Evolutionary conservation across 306 rosid species (phyloP).

Genomic region (Erythrophleum fordii): DNA sequence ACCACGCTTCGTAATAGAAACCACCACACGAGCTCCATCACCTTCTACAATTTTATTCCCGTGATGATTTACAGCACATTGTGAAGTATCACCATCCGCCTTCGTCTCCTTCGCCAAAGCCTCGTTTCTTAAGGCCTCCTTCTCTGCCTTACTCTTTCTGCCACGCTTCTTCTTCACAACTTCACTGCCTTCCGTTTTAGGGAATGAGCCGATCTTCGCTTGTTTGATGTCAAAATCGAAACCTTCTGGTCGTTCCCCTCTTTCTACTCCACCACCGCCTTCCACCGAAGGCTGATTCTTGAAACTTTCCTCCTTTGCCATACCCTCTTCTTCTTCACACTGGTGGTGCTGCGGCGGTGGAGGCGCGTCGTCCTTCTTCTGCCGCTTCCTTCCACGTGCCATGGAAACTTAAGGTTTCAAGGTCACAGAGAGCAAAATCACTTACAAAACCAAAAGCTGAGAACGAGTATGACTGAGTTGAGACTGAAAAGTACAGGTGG

Average conservation of each 20-base stretch:
- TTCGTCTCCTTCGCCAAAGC: not conserved
- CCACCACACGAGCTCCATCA: not conserved
- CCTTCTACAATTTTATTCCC: not conserved
- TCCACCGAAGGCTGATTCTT: not conserved
- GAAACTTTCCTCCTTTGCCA: not conserved
- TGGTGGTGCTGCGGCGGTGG: not conserved
- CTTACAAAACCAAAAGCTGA: not conserved
- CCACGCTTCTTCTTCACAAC: conserved; percentile 15
- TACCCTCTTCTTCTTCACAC: not conserved
- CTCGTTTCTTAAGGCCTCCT: not conserved
- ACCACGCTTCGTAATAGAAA: not conserved
- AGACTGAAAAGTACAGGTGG: not conserved
- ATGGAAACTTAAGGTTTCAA: conserved; percentile 14
- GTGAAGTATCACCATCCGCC: not conserved
- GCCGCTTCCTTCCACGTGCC: conserved; percentile 9
- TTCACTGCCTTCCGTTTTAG: not conserved
- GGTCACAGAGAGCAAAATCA: not conserved
- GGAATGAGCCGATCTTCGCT: not conserved
- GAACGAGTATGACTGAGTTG: not conserved
- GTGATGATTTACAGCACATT: not conserved
- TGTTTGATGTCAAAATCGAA: not conserved
- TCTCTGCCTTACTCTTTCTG: conserved; percentile 31
- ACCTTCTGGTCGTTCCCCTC: not conserved
- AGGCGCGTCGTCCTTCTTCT: not conserved
- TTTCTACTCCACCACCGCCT: not conserved